These are phyloP conservation scores for Myxozyma monticola DNA, from an alignment of 805 yeast species.

Conservation along the genomic window DNA sequence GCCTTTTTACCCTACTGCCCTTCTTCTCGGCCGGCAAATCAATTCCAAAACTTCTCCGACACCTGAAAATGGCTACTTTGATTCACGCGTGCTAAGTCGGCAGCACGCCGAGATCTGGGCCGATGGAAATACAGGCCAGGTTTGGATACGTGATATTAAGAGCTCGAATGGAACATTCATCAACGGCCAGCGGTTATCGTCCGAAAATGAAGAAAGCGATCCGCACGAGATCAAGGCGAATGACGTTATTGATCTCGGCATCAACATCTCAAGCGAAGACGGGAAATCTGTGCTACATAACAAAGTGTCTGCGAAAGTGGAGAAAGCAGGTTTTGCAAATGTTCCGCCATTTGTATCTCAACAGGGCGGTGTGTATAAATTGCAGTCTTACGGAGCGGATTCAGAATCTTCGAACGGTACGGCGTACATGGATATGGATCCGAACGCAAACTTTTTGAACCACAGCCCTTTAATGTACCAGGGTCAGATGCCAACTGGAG, in stretches of 20 bases:
- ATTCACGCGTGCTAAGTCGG: constrained; percentile 86
- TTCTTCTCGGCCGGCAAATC: constrained; percentile 87
- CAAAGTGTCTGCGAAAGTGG: constrained; percentile 81
- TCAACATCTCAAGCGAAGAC: constrained; percentile 61
- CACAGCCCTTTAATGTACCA: background rate
- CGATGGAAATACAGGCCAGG: constrained; percentile 59
- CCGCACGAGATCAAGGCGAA: constrained; percentile 68
- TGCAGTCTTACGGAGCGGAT: too few species aligned
- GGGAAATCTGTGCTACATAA: constrained; percentile 66
- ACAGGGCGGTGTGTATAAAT: background rate
- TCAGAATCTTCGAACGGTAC: constrained; percentile 1
- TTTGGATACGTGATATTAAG: constrained; percentile 81
- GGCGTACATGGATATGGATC: constrained; percentile 15
- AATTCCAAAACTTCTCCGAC: constrained; percentile 53
- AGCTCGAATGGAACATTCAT: constrained; percentile 94
- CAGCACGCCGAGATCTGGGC: constrained; percentile 91
- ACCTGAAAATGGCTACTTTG: constrained; percentile 86
- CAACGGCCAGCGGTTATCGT: constrained; percentile 67
- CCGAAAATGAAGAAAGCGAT: constrained; percentile 53
- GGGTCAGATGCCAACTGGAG: constrained; percentile 2
- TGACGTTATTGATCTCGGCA: constrained; percentile 90
- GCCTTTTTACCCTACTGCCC: constrained; percentile 77
- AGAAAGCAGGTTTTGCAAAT: constrained; percentile 49
- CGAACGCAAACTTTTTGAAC: constrained; percentile 1
- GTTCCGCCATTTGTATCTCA: constrained; percentile 1